Conservation (phyloP, 768 basidiomycete genomes). For the Mycena sanguinolenta region DNA sequence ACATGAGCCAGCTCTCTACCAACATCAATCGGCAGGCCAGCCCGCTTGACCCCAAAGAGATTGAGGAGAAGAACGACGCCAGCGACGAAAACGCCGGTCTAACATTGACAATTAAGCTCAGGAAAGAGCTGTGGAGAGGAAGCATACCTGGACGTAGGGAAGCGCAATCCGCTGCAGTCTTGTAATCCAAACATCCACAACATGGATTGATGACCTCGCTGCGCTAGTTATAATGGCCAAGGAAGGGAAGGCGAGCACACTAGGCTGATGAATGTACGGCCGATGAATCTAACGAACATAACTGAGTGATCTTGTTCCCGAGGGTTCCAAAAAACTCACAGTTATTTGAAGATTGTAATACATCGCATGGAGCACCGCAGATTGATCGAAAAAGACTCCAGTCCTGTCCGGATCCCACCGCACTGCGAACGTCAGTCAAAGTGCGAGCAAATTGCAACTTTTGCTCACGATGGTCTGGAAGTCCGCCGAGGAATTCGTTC, state of each 20-base stretch:
- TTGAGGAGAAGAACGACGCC: conserved; percentile 61
- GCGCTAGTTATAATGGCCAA: conserved; percentile 68
- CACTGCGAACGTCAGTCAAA: conserved; percentile 29
- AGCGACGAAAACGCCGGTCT: conserved; percentile 34
- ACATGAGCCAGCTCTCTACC: conserved; percentile 55
- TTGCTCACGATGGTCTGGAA: conserved; percentile 67
- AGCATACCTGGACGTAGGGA: conserved; percentile 31
- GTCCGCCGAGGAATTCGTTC: conserved; percentile 69
- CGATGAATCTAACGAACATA: conserved; percentile 58
- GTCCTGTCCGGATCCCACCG: conserved; percentile 40
- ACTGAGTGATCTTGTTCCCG: conserved; percentile 48
- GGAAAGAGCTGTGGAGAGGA: neutral
- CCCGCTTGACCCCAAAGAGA: conserved; percentile 54
- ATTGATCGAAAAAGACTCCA: conserved; percentile 54
- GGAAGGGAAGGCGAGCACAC: conserved; percentile 55
- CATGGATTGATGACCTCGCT: conserved; percentile 59
- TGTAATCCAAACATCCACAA: conserved; percentile 49
- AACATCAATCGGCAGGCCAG: conserved; percentile 46
- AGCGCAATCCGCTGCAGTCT: conserved; percentile 25
- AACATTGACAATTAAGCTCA: neutral
- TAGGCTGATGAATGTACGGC: conserved; percentile 56
- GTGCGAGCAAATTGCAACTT: neutral
- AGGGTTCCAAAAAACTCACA: conserved; percentile 46
- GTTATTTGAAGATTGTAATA: conserved; percentile 61
- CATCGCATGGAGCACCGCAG: conserved; percentile 52